These are phyloP conservation scores for Skeletonema menzelii DNA, from an alignment of 108 stramenopile genomes.

Conservation along the genomic window DNA sequence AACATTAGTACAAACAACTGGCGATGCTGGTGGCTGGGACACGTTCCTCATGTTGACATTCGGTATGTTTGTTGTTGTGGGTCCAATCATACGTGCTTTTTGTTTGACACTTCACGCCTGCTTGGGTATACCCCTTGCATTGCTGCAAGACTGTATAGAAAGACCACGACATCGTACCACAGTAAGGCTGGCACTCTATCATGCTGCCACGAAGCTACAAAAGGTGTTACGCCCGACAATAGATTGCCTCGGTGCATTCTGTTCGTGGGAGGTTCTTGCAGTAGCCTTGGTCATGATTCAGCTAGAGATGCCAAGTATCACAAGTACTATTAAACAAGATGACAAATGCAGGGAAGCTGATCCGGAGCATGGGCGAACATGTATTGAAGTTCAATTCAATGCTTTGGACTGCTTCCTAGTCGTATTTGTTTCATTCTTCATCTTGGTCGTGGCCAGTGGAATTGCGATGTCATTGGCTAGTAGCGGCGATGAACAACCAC, in stretches of 20 bases:
- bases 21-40: conserved; percentile 84
- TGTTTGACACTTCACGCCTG: conserved; percentile 53
- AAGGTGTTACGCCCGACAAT: conserved; percentile 45
- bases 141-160: conserved; percentile 42
- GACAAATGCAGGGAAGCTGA: conserved; percentile 37
- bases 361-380: conserved; percentile 42
- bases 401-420: conserved; percentile 31
- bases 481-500: conserved; percentile 7
- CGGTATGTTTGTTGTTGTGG: conserved; percentile 53
- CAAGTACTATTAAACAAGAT: conserved; percentile 70
- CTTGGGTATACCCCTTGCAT: conserved; percentile 30
- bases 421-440: conserved; percentile 22
- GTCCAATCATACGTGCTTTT: conserved; percentile 46
- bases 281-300: conserved; percentile 79
- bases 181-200: conserved; percentile 17
- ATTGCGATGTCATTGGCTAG: conserved; percentile 32
- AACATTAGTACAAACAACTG: conserved; percentile 74
- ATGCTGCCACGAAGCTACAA: conserved; percentile 14
- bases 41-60: conserved; percentile 82
- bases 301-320: conserved; percentile 80
- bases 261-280: conserved; percentile 86
- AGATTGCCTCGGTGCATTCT: conserved; percentile 79
- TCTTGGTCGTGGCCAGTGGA: conserved; percentile 28
- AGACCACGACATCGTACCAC: conserved; percentile 38
- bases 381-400: conserved; percentile 49